Percentiles rank a stretch among this genome's conserved stretches.
Evolutionary conservation across 2,329 filamentous ascomycete genomes (phyloP).

Genomic region (Ceratocystis albifundus): DNA sequence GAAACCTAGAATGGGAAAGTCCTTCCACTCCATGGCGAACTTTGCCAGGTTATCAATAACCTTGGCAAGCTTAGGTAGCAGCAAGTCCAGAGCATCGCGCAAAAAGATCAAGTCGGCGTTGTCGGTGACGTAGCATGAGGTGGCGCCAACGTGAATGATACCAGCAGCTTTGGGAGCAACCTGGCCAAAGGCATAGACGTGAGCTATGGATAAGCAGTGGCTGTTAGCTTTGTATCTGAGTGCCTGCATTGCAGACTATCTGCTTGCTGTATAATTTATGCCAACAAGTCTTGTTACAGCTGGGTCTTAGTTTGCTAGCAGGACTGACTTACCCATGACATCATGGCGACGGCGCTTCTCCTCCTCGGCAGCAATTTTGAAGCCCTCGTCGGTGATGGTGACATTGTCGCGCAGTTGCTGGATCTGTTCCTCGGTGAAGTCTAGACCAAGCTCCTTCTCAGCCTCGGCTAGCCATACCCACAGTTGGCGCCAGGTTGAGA

Average conservation of each 20-base stretch:
- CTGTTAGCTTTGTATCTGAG: slow-evolving; percentile 47
- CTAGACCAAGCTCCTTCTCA: slow-evolving; percentile 68
- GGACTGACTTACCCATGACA: slow-evolving; percentile 22
- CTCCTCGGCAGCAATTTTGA: slow-evolving; percentile 61
- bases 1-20: slow-evolving; percentile 27
- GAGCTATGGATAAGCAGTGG: slow-evolving; percentile 28
- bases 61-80: slow-evolving; percentile 66
- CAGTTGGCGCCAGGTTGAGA: slow-evolving; percentile 69
- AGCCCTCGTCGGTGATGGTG: slow-evolving; percentile 65
- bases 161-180: slow-evolving; percentile 66
- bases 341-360: slow-evolving; percentile 57
- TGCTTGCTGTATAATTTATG: slow-evolving; percentile 8
- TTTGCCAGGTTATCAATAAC: slow-evolving; percentile 61
- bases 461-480: slow-evolving; percentile 77
- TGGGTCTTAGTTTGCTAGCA: not conserved
- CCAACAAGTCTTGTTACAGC: not conserved
- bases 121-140: slow-evolving; percentile 53
- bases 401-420: slow-evolving; percentile 64
- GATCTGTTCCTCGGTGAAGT: slow-evolving; percentile 62
- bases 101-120: slow-evolving; percentile 67
- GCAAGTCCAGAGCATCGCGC: slow-evolving; percentile 53
- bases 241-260: not conserved
- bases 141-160: slow-evolving; percentile 69
- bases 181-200: slow-evolving; percentile 63
- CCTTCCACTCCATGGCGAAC: slow-evolving; percentile 64